Conservation (phyloP, 2,329 filamentous ascomycete species). For the Lizonia empirigonia region DNA sequence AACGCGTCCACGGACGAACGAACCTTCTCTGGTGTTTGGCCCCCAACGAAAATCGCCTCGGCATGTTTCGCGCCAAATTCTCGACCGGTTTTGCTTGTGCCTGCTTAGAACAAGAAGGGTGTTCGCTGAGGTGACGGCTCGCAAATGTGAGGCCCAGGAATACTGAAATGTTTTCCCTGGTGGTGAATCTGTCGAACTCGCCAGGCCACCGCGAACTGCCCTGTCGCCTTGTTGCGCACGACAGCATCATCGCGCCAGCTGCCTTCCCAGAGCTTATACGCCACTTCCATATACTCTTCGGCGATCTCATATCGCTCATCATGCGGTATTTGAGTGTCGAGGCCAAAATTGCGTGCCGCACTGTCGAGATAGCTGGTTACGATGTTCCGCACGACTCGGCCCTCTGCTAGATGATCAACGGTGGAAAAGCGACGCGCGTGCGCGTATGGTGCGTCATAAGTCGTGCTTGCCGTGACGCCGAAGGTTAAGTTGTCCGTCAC, state of each 20-base stretch:
- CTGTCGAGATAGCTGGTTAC: slow-evolving; percentile 69
- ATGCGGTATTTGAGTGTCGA: slow-evolving; percentile 61
- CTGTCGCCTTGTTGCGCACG: slow-evolving; percentile 59
- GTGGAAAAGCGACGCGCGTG: slow-evolving; percentile 66
- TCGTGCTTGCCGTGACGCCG: slow-evolving; percentile 67
- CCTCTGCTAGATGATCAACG: slow-evolving; percentile 67
- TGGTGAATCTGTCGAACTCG: slow-evolving; percentile 69
- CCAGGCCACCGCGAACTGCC: slow-evolving; percentile 61
- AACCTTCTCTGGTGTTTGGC: slow-evolving; percentile 55
- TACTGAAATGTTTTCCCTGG: slow-evolving; percentile 65
- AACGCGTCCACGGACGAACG: slow-evolving; percentile 59
- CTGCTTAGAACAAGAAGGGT: slow-evolving; percentile 70
- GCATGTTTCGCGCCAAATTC: slow-evolving; percentile 70
- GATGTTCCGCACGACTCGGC: slow-evolving; percentile 57
- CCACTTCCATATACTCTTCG: slow-evolving; percentile 70
- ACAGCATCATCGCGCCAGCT: slow-evolving; percentile 70
- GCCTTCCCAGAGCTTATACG: slow-evolving; percentile 69
- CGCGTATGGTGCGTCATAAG: slow-evolving; percentile 69
- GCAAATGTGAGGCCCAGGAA: slow-evolving; percentile 70
- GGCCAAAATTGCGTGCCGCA: slow-evolving; percentile 65
- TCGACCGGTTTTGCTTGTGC: slow-evolving; percentile 67
- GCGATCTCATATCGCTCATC: slow-evolving; percentile 70
- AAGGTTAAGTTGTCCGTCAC: slow-evolving; percentile 67
- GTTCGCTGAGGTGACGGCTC: slow-evolving; percentile 69
- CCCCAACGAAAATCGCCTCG: slow-evolving; percentile 71